Conservation (phyloP, 2,329 filamentous ascomycete species). For the Aspergillus versicolor region DNA sequence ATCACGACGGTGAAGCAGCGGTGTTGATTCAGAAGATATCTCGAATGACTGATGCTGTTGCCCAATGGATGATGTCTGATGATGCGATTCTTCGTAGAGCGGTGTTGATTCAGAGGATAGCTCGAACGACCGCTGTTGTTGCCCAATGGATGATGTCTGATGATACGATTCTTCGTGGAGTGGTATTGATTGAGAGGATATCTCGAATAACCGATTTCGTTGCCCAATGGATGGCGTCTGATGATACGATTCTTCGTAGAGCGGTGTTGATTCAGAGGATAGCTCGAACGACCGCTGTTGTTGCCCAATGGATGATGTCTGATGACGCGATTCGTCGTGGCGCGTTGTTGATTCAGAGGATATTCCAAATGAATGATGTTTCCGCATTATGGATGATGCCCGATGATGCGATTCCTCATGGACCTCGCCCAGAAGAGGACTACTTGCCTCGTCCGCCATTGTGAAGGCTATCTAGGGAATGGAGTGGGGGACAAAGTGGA, state of each 20-base stretch:
- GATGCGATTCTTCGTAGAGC: slow-evolving; percentile 19
- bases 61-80: slow-evolving; percentile 18
- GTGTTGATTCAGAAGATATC: slow-evolving; percentile 44
- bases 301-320: slow-evolving; percentile 17
- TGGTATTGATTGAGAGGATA: slow-evolving; percentile 45
- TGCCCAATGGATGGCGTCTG: too few relatives aligned
- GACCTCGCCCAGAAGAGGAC: slow-evolving; percentile 30
- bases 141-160: too few relatives aligned
- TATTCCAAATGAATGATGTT: too few relatives aligned
- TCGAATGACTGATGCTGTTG: slow-evolving; percentile 28
- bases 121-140: too few relatives aligned
- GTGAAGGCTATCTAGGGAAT: slow-evolving; percentile 10
- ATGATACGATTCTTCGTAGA: slow-evolving; percentile 16
- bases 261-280: slow-evolving; percentile 45
- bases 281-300: slow-evolving; percentile 31
- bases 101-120: too few relatives aligned
- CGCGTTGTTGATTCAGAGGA: slow-evolving; percentile 12
- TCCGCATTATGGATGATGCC: too few relatives aligned
- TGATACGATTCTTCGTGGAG: slow-evolving; percentile 19
- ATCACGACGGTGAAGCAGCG: slow-evolving; percentile 38
- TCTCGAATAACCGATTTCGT: slow-evolving; percentile 26
- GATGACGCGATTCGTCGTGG: slow-evolving; percentile 15
- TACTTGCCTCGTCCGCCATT: slow-evolving; percentile 37
- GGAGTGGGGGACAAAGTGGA: slow-evolving; percentile 11
- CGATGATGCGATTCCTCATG: slow-evolving; percentile 15